Evolutionary conservation across 192 early-diverging fungal genomes (phyloP), one percentile per base, ranked within the genome.

Genomic region (Mycoemilia scoparia): DNA sequence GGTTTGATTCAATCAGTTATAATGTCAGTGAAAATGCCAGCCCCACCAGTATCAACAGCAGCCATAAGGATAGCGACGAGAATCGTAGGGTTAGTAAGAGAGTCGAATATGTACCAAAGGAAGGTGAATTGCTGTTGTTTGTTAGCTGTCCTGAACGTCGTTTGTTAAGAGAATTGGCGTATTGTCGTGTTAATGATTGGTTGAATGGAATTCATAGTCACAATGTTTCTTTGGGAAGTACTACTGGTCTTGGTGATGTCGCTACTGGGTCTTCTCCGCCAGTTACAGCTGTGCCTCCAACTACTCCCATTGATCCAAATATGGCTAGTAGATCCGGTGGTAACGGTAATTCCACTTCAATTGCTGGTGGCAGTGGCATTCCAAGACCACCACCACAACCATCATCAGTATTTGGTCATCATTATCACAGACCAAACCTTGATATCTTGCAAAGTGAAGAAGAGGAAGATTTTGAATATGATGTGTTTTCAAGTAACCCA

Each of bases 141-240:
- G 66, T 84, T 5, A 45, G 60, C 32, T 80, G 80, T 41, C 64
- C 72, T n/a, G 59, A 60, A 47, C 29, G 34, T 6, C 45, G 60
- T 30, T 45, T 73, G 11, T 57, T 68, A 41, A 55, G 57, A 17
- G 63, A 71, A 38, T 41, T 52, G 31, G 41, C 41, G 14, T 36
- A 51, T 26, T 33, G 30, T 51, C 74, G 76, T 38, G 49, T 73
- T n/a, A 59, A 75, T n/a, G 80, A 84, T 51, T 79, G 75, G 62
- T 39, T 84, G 10, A 45, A 60, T 9, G 80, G 80, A 21, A 71
- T 80, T 32, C 31, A 18, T 5, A 5, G n/a, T 11, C 15, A 6
- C 35, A 24, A 24, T 25, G 2, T 12, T 8, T 4, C 11, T n/a
- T 8, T 34, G n/a, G 33, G 33, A n/a, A n/a, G n/a, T n/a, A n/a